Conservation (phyloP, 176 grass and related monocot species). For the maize (Zea mays) region DNA sequence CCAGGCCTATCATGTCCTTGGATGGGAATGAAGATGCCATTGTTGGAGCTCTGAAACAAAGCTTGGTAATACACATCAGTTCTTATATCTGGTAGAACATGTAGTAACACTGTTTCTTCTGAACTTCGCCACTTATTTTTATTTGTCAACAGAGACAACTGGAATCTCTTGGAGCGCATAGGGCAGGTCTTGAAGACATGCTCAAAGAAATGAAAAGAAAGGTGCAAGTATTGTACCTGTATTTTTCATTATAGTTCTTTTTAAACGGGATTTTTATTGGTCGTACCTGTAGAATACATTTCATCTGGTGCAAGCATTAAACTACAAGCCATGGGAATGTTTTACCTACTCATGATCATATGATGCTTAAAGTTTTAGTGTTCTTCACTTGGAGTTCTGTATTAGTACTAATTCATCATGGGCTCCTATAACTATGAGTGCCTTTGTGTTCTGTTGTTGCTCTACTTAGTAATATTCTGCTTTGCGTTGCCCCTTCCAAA, state of each 20-base stretch:
- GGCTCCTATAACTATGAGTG: neutral
- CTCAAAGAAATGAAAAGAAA: slow-evolving; percentile 99
- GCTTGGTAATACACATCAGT: slow-evolving; percentile 68
- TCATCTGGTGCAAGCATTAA: neutral
- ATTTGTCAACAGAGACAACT: slow-evolving; percentile 76
- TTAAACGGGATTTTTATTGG: neutral
- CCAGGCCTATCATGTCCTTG: slow-evolving; percentile 99
- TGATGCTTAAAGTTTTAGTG: slow-evolving; percentile 8
- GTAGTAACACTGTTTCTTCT: slow-evolving; percentile 23
- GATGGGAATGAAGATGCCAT: slow-evolving; percentile 99
- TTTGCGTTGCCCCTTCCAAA: slow-evolving; percentile 11
- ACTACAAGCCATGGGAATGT: neutral
- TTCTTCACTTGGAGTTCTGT: slow-evolving; percentile 12
- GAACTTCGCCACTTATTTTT: slow-evolving; percentile 24
- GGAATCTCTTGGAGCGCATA: slow-evolving; percentile 88
- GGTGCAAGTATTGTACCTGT: slow-evolving; percentile 36
- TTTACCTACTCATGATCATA: neutral
- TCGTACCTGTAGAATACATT: slow-evolving; percentile 1
- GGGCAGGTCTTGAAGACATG: slow-evolving; percentile 98
- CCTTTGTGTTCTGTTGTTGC: slow-evolving; percentile 26
- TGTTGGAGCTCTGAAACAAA: slow-evolving; percentile 93
- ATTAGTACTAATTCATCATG: slow-evolving; percentile 25
- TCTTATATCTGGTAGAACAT: slow-evolving; percentile 20
- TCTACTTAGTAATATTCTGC: slow-evolving; percentile 25
- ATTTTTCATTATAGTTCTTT: neutral